Conservation (phyloP, 2,329 filamentous ascomycete species). For the Cladosporium cucumerinum region DNA sequence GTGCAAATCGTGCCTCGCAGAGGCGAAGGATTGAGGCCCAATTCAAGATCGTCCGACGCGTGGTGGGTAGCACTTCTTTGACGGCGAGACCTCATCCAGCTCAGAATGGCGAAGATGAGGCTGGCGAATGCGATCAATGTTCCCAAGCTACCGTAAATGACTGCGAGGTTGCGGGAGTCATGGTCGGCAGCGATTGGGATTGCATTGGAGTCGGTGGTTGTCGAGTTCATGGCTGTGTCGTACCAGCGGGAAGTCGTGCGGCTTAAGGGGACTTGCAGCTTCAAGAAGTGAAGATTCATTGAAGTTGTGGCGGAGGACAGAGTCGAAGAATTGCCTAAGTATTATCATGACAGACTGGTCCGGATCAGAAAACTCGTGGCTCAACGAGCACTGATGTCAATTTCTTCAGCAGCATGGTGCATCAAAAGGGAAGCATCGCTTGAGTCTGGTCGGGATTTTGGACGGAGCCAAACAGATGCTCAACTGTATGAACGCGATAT, state of each 20-base stretch:
- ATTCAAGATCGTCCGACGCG: not conserved
- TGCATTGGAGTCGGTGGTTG: not conserved
- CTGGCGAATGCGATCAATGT: not conserved
- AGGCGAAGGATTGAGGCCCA: not conserved
- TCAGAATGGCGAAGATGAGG: not conserved
- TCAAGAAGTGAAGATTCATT: not conserved
- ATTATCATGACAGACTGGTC: not conserved
- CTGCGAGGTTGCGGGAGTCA: not conserved
- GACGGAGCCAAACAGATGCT: not conserved
- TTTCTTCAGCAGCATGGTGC: not conserved
- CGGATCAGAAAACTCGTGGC: not conserved
- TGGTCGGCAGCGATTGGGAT: not conserved
- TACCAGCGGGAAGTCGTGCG: not conserved
- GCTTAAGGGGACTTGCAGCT: not conserved
- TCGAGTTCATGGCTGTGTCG: not conserved
- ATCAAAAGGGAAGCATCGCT: not conserved
- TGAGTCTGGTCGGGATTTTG: not conserved
- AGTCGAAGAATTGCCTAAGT: not conserved
- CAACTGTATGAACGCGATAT: not conserved
- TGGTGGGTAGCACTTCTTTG: not conserved
- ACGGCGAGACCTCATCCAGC: not conserved
- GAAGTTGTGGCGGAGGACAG: not conserved
- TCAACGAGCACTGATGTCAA: not conserved
- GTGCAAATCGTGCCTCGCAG: not conserved
- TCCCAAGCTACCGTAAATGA: not conserved